A percentile compares a stretch with the other conserved stretches of the same genome.
These are phyloP conservation scores for Sparassis latifolia DNA, from an alignment of 1,284 basidiomycete species.

Conservation along the genomic window DNA sequence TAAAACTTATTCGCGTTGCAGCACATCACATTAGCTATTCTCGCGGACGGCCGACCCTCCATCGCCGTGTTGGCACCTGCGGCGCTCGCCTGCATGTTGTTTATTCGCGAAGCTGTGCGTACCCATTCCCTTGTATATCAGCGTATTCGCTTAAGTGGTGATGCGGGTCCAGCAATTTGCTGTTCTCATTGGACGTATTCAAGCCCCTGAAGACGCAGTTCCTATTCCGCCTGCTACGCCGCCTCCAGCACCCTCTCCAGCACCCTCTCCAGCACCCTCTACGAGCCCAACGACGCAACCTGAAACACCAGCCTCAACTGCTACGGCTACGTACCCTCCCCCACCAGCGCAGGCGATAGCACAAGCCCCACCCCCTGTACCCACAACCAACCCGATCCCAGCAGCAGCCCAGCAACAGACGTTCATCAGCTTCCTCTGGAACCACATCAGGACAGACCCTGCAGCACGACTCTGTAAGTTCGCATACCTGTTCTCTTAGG, in stretches of 20 bases:
- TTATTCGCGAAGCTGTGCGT: constrained; percentile 69
- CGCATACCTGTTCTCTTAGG: constrained; percentile 14
- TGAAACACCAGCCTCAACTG: constrained; percentile 5
- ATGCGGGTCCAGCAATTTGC: constrained; percentile 66
- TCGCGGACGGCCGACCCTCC: constrained; percentile 74
- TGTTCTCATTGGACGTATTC: constrained; percentile 73
- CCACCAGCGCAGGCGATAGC: not conserved
- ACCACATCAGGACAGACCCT: constrained; percentile 60
- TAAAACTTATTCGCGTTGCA: constrained; percentile 12
- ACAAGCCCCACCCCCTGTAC: not conserved
- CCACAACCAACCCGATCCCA: constrained; percentile 12
- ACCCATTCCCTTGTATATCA: not conserved
- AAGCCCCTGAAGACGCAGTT: constrained; percentile 64
- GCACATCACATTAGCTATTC: constrained; percentile 79
- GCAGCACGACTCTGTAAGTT: constrained; percentile 60
- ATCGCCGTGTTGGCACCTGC: constrained; percentile 77
- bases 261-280: constrained; percentile 8
- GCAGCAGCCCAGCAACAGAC: constrained; percentile 16
- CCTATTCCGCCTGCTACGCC: constrained; percentile 21
- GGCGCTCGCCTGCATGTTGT: constrained; percentile 67
- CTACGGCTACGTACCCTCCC: not conserved
- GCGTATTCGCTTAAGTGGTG: not conserved
- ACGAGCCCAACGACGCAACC: constrained; percentile 3
- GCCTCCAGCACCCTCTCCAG: constrained; percentile 13
- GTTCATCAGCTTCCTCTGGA: constrained; percentile 45